These are phyloP conservation scores for Lactarius pseudohatsudake DNA, from an alignment of 768 basidiomycete genomes.

Conservation along the genomic window DNA sequence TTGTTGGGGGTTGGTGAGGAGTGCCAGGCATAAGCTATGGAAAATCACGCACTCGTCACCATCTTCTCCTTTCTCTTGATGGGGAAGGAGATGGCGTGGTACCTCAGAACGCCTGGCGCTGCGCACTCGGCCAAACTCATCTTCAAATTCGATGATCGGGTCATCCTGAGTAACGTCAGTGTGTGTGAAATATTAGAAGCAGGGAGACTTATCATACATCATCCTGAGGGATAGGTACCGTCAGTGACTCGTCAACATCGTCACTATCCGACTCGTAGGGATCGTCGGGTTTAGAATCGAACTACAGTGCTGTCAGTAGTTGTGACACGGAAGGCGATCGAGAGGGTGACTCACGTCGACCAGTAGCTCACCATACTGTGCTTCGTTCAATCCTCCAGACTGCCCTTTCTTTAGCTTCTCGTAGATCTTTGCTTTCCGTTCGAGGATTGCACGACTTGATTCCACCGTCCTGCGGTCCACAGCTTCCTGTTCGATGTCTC, in stretches of 20 bases:
- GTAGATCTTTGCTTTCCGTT: constrained; percentile 79
- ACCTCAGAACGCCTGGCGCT: constrained; percentile 72
- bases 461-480: constrained; percentile 71
- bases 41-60: constrained; percentile 36
- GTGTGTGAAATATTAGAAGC: constrained; percentile 3
- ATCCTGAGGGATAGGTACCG: constrained; percentile 49
- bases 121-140: constrained; percentile 81
- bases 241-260: constrained; percentile 76
- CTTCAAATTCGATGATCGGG: constrained; percentile 80
- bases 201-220: constrained; percentile 41
- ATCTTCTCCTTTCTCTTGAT: constrained; percentile 8
- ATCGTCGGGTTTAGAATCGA: constrained; percentile 58
- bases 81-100: constrained; percentile 59
- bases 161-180: constrained; percentile 50
- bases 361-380: constrained; percentile 67
- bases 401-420: constrained; percentile 77
- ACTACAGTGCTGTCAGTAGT: constrained; percentile 43
- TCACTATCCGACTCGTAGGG: constrained; percentile 68
- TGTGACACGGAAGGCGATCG: not conserved
- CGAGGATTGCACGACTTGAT: constrained; percentile 64
- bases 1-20: constrained; percentile 10
- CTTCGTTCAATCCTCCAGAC: constrained; percentile 72
- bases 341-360: constrained; percentile 63
- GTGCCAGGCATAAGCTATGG: not conserved
- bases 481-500: constrained; percentile 70